Evolutionary conservation across 129 eudicot species (phyloP).

Genomic region (Logfia minima): DNA sequence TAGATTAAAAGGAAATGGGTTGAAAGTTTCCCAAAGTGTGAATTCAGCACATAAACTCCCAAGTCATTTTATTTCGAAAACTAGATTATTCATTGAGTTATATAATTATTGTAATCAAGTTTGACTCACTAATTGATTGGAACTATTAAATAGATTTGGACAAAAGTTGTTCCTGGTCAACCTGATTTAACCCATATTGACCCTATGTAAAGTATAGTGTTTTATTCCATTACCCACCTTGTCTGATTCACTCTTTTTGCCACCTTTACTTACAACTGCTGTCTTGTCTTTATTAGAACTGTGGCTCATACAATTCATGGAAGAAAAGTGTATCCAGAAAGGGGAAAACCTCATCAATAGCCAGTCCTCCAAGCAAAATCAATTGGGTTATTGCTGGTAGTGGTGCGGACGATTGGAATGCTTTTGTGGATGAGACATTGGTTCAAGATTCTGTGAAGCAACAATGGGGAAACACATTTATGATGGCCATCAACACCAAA

Average conservation of each 20-base stretch:
- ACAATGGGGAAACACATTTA: conserved; percentile 72
- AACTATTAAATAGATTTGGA: background rate
- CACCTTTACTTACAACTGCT: background rate
- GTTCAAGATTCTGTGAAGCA: conserved; percentile 68
- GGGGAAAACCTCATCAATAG: conserved; percentile 32
- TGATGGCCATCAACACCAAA: conserved; percentile 42
- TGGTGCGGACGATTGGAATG: conserved; percentile 68
- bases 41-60: too few species aligned
- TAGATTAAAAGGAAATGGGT: too few species aligned
- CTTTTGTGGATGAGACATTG: conserved; percentile 49
- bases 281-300: conserved; percentile 42
- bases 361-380: conserved; percentile 55
- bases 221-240: background rate
- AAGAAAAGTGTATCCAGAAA: conserved; percentile 36
- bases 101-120: background rate
- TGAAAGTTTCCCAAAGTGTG: too few species aligned
- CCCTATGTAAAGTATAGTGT: background rate
- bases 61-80: background rate
- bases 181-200: background rate
- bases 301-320: conserved; percentile 44
- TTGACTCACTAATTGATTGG: background rate
- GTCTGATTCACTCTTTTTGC: background rate
- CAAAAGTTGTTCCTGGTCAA: background rate
- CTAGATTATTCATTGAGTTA: background rate
- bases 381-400: conserved; percentile 75